Evolutionary conservation across 2,329 filamentous ascomycete genomes (phyloP), one percentile per base, ranked within the genome.

Genomic region (Lasiodiplodia theobromae): DNA sequence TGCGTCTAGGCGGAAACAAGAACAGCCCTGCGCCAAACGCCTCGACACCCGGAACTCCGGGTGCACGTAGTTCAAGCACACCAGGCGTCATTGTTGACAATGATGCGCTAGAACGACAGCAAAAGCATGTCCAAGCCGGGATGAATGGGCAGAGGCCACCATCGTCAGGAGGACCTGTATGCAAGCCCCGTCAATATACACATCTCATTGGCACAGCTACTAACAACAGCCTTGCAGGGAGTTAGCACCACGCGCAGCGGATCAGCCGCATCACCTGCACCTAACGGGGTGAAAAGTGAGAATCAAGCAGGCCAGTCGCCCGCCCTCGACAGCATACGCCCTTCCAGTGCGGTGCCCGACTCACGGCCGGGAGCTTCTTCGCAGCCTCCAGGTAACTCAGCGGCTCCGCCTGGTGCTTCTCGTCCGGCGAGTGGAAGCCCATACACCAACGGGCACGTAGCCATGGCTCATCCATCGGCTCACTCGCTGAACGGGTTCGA

Each of bases 1-100:
- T 93, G 60, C 90, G 90, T 71, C 86, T 93, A 66, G 89, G 88
- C 81, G 73, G 77, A 44, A 74, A 75, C 67, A 80, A 85, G 75
- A 74, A 74, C 68, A 78, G 80, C 71, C 73, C 79, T 71, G 72
- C 76, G 69, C 58, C 73, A 69, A 25, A 58, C 31, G 47, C 31
- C 10, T 79, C 79, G 11, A 56, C 67, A 12, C 73, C 80, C 1
- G 80, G 80, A 67, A 80, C 79, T 0, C 82, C 77, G 72, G 78
- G 62, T 65, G 79, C 71, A 70, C 80, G 77, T 69, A 81, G 71
- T 72, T 80, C 82, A n/a, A 74, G 76, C 16, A 82, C 82, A 11
- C 80, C 84, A 34, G 83, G 84, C 34, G 80, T 86, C 49, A 82
- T 84, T 44, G 82, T 87, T 53, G 86, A 89, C 74, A 84, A 78